phyloP scores from a whole-genome alignment of 2,329 filamentous ascomycete species.

The Hymenoscyphus albidus region DNA sequence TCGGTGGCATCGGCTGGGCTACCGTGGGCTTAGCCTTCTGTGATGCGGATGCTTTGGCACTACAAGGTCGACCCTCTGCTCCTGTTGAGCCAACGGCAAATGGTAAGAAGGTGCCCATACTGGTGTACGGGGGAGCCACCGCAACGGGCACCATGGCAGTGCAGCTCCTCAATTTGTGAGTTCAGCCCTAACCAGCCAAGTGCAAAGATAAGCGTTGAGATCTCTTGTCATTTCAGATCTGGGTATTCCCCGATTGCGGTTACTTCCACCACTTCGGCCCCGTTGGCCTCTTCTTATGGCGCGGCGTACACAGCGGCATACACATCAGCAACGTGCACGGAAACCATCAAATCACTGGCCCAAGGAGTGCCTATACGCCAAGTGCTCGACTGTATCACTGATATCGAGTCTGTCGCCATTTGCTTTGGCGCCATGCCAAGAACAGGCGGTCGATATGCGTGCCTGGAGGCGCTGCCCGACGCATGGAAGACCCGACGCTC shows the following conservation, averaged over 20 bases:
- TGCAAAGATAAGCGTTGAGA: neutral
- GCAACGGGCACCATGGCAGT: constrained; percentile 37
- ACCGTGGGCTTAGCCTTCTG: too few relatives aligned
- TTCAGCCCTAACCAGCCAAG: neutral
- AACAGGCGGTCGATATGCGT: constrained; percentile 24
- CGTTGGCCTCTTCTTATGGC: too few relatives aligned
- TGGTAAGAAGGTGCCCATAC: constrained; percentile 1
- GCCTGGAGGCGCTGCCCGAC: constrained; percentile 15
- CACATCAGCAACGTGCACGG: constrained; percentile 29
- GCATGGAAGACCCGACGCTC: constrained; percentile 2
- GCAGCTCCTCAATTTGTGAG: constrained; percentile 2
- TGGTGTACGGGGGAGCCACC: constrained; percentile 46
- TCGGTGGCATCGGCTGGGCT: too few relatives aligned
- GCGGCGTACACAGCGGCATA: too few relatives aligned
- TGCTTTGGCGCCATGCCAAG: constrained; percentile 36
- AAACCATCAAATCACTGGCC: constrained; percentile 31
- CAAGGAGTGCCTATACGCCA: neutral
- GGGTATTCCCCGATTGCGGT: constrained; percentile 36
- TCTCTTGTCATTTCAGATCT: neutral
- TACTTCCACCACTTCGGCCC: too few relatives aligned
- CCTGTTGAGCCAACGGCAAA: too few relatives aligned
- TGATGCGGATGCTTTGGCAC: too few relatives aligned
- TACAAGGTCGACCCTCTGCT: too few relatives aligned
- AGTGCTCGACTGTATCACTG: constrained; percentile 21
- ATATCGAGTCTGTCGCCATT: constrained; percentile 38